phyloP scores from a whole-genome alignment of 306 rosid species.

The Begonia fuchsioides region DNA sequence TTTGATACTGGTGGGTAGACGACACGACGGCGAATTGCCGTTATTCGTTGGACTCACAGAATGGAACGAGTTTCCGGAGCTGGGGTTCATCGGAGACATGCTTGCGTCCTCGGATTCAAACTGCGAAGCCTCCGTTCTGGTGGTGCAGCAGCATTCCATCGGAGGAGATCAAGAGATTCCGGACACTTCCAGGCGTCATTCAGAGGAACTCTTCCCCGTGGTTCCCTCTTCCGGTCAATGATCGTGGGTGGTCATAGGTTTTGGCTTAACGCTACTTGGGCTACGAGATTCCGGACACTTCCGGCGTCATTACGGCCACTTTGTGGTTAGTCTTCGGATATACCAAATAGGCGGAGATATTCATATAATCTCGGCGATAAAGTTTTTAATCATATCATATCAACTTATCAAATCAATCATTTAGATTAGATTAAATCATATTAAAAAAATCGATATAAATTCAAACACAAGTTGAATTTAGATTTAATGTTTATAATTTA shows the following conservation, averaged over 20 bases:
- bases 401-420: no score
- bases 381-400: no score
- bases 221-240: not conserved
- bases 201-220: slow-evolving; percentile 4
- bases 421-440: no score
- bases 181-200: slow-evolving; percentile 2
- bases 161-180: not conserved
- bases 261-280: no score
- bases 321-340: no score
- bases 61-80: slow-evolving; percentile 54
- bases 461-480: no score
- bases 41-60: slow-evolving; percentile 30
- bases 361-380: no score
- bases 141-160: slow-evolving; percentile 39
- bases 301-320: no score
- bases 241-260: not conserved
- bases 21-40: slow-evolving; percentile 19
- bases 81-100: slow-evolving; percentile 45
- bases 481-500: no score
- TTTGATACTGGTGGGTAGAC: slow-evolving; percentile 38
- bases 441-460: no score
- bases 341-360: no score
- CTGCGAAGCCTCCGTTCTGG: slow-evolving; percentile 26
- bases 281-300: no score
- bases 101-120: slow-evolving; percentile 22